Evolutionary conservation across 1,139 yeast species (phyloP).

Genomic region (Taphrina sp.): DNA sequence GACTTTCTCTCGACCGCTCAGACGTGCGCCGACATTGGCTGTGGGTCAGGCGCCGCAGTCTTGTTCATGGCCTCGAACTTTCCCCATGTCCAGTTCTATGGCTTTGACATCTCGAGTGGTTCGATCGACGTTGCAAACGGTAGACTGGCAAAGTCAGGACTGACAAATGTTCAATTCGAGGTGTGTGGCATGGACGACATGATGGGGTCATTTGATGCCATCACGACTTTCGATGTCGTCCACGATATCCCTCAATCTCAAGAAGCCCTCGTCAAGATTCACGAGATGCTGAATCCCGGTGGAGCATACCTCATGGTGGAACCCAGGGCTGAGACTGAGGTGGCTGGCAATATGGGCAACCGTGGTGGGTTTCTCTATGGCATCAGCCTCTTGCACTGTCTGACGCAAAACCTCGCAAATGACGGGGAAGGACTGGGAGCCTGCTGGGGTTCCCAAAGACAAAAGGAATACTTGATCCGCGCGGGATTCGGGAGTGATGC

Average conservation of each 20-base stretch:
- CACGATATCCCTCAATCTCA: not conserved
- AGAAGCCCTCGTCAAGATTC: not conserved
- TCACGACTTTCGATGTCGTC: conserved; percentile 1
- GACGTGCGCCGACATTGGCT: conserved; percentile 10
- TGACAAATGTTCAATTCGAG: not conserved
- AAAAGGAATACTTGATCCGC: not conserved
- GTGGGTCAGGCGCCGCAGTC: not conserved
- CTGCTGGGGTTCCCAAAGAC: not conserved
- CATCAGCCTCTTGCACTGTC: conserved; percentile 1
- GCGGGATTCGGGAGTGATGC: no score
- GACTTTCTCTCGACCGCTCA: no score
- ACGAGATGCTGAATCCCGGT: not conserved
- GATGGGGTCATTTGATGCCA: not conserved
- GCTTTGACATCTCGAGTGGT: not conserved
- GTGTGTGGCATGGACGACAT: not conserved
- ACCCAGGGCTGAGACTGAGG: not conserved
- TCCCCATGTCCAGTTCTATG: not conserved
- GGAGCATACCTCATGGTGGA: conserved; percentile 2
- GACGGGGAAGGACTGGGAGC: conserved; percentile 10
- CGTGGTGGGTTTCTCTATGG: conserved; percentile 5
- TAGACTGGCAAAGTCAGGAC: not conserved
- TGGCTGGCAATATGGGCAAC: not conserved
- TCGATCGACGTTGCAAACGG: not conserved
- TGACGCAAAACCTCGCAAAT: conserved; percentile 8
- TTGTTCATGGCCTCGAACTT: not conserved